phyloP scores from a whole-genome alignment of 176 grass and related monocot species.

The Eremochloa ophiuroides region DNA sequence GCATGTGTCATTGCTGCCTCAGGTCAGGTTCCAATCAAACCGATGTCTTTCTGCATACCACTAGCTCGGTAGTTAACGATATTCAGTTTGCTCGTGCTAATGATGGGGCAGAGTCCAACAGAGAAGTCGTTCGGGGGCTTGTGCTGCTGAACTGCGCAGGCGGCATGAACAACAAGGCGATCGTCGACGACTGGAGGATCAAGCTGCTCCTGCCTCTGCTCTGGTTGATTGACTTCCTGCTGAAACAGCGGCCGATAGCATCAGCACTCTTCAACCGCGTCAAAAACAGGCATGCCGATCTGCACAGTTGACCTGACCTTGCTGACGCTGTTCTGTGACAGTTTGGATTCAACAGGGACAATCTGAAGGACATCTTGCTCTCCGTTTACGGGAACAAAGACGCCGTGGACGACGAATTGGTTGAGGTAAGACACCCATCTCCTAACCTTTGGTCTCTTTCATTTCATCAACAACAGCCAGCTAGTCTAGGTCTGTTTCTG shows the following conservation, averaged over 20 bases:
- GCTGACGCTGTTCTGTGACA: background rate
- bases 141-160: conserved; percentile 89
- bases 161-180: conserved; percentile 97
- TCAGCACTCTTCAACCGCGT: conserved; percentile 68
- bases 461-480: too few species aligned
- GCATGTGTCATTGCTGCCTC: conserved; percentile 91
- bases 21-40: conserved; percentile 58
- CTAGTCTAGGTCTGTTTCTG: background rate
- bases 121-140: conserved; percentile 58
- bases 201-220: conserved; percentile 77
- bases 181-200: conserved; percentile 97
- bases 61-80: background rate
- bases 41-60: background rate
- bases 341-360: conserved; percentile 43
- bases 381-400: conserved; percentile 76
- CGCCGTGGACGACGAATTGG: conserved; percentile 64
- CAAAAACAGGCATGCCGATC: conserved; percentile 51
- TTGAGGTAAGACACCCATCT: conserved; percentile 38
- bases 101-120: conserved; percentile 44
- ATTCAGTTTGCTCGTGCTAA: background rate
- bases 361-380: conserved; percentile 70
- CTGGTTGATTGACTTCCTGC: conserved; percentile 75
- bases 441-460: too few species aligned
- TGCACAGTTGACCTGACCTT: background rate
- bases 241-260: conserved; percentile 70